Percentiles rank a stretch among this genome's conserved stretches.
Evolutionary conservation across 352 stramenopile species (phyloP).

Genomic region (Aphanomyces cochlioides): DNA sequence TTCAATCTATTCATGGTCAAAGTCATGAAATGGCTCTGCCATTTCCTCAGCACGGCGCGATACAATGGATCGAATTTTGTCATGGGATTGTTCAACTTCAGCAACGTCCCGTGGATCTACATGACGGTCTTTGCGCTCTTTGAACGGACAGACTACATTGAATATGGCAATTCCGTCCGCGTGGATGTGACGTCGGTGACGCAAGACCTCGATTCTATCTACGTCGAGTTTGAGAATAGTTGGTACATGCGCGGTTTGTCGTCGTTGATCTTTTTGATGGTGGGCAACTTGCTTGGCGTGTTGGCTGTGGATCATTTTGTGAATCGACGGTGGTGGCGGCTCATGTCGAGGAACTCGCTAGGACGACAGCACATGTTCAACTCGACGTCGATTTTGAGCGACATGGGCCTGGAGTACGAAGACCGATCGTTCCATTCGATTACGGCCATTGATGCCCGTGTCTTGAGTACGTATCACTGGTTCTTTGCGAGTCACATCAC

Average conservation of each 20-base stretch:
- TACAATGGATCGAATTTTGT: constrained; percentile 15
- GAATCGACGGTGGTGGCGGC: constrained; percentile 14
- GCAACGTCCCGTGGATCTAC: constrained; percentile 6
- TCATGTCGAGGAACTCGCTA: constrained; percentile 8
- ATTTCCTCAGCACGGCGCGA: neutral
- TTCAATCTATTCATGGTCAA: constrained; percentile 19
- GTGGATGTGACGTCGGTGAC: neutral
- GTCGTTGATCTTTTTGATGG: constrained; percentile 8
- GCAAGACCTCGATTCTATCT: constrained; percentile 3
- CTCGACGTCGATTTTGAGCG: constrained; percentile 24
- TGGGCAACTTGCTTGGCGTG: constrained; percentile 12
- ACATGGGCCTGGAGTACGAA: neutral
- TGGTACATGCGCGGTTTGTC: constrained; percentile 12
- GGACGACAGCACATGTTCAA: constrained; percentile 24
- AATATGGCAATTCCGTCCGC: constrained; percentile 18
- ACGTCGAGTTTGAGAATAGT: constrained; percentile 12
- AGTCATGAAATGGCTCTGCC: constrained; percentile 14
- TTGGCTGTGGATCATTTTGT: constrained; percentile 10
- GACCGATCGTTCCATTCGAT: neutral
- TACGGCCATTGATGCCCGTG: neutral
- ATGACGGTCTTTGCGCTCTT: constrained; percentile 5
- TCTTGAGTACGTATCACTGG: constrained; percentile 24
- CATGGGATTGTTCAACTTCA: constrained; percentile 30
- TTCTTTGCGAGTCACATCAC: constrained; percentile 25
- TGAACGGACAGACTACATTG: constrained; percentile 14